These are phyloP conservation scores for Lactifluus piperatus DNA, from an alignment of 768 basidiomycete genomes.

Conservation along the genomic window DNA sequence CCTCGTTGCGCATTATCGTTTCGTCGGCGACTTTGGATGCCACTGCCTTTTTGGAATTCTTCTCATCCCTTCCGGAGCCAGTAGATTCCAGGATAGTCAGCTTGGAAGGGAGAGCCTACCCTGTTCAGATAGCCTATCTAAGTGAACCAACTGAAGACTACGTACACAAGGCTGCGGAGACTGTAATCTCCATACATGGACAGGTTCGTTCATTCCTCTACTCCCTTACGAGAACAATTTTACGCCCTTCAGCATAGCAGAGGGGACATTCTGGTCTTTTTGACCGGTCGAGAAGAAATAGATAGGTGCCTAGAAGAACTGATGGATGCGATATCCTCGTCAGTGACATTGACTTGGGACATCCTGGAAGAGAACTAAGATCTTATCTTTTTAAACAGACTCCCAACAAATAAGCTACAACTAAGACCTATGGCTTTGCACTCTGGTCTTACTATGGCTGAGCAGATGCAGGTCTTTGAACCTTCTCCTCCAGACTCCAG, in stretches of 20 bases:
- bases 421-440: conserved; percentile 72
- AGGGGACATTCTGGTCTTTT: conserved; percentile 89
- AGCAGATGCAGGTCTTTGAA: conserved; percentile 82
- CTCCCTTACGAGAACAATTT: neutral
- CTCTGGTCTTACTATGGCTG: conserved; percentile 80
- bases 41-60: conserved; percentile 80
- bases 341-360: conserved; percentile 4
- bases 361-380: neutral
- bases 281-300: conserved; percentile 96
- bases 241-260: conserved; percentile 47
- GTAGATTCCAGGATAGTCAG: conserved; percentile 79
- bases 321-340: conserved; percentile 43
- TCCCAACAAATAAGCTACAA: conserved; percentile 45
- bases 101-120: conserved; percentile 90
- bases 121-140: conserved; percentile 88
- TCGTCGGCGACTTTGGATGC: conserved; percentile 98
- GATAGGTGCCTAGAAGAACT: conserved; percentile 78
- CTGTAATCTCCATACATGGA: conserved; percentile 72
- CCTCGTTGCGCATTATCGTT: conserved; percentile 82
- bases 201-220: conserved; percentile 40
- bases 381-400: conserved; percentile 26
- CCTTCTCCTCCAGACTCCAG: conserved; percentile 64
- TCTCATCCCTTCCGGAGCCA: conserved; percentile 51
- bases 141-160: conserved; percentile 74
- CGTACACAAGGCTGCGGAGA: conserved; percentile 70